phyloP scores from a whole-genome alignment of 768 basidiomycete species.

The Russula earlei region DNA sequence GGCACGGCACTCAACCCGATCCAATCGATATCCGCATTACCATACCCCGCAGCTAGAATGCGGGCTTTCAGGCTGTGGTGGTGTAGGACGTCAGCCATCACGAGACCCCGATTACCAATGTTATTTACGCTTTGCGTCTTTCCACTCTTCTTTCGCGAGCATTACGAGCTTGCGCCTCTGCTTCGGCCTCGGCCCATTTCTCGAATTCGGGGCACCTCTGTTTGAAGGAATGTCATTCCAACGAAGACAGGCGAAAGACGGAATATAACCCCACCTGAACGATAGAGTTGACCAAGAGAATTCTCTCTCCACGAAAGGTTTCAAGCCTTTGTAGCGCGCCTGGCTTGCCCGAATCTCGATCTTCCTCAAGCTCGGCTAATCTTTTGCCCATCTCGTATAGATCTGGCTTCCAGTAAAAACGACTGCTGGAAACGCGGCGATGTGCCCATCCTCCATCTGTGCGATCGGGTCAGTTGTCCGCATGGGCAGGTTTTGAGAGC shows the following conservation, averaged over 20 bases:
- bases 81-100: background rate
- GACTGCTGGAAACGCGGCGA: conserved; percentile 4
- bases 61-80: conserved; percentile 1
- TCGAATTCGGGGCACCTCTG: conserved; percentile 8
- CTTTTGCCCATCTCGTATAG: conserved; percentile 8
- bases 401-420: conserved; percentile 18
- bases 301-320: conserved; percentile 8
- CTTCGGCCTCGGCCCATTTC: conserved; percentile 6
- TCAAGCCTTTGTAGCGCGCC: conserved; percentile 4
- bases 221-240: background rate
- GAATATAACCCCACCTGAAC: background rate
- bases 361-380: conserved; percentile 4
- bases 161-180: background rate
- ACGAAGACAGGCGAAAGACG: background rate
- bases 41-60: conserved; percentile 8
- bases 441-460: conserved; percentile 17
- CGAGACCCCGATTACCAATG: background rate
- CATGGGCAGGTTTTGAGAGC: background rate
- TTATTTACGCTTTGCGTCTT: conserved; percentile 9
- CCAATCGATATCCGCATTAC: background rate
- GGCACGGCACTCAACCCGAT: background rate
- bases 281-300: conserved; percentile 9
- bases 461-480: background rate
- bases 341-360: conserved; percentile 3
- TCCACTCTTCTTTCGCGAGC: background rate